Base-by-base conservation (phyloP, 1,284 basidiomycete genomes). In the Marasmius tenuissimus region DNA sequence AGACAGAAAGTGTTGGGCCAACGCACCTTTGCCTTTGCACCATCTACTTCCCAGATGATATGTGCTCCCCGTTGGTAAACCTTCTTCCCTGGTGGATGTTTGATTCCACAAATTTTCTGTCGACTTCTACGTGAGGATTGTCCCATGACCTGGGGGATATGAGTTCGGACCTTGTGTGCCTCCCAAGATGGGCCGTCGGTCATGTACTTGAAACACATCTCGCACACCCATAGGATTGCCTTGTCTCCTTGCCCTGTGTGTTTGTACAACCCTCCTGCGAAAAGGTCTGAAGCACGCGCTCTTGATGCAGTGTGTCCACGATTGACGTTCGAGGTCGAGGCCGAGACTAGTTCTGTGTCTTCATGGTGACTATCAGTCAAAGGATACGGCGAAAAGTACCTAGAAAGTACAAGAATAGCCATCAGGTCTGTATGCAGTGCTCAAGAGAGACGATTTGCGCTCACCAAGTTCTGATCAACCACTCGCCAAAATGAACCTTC, bases 201-300 rank as follows among this genome's bases (percentile, higher is more conserved):
- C 90, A 96, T 94, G 74, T 98, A 99, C 77, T 97, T 98, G 87
- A 98, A 97, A 78, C 97, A 99, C 61, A 90, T 85, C 64, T 95
- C 91, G 72, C 95, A 97, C 18, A 97, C 92, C 85, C 88, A 94
- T 27, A 95, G 73, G 38, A 81, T 73, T 9, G 84, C 78, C 55
- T 80, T 79, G 63, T 87, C 87, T 2, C 76, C 79, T 11, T 73
- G 67, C 16, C 71, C 72, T 60, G 80, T 78, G n/a, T 81, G 80
- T 50, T 86, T 80, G 14, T 81, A 78, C 50, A 89, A 75, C 2
- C 87, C 85, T 18, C 85, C 86, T 0, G 86, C 84, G 22, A 91
- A 76, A 48, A 93, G 71, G 65, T 94, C 91, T 34, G 85, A 87
- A 0, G 89, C 90, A 39, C 91, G 85, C 5, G 83, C 84, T 40